phyloP scores from a whole-genome alignment of 352 stramenopile species.

The Globisporangium spiculum region DNA sequence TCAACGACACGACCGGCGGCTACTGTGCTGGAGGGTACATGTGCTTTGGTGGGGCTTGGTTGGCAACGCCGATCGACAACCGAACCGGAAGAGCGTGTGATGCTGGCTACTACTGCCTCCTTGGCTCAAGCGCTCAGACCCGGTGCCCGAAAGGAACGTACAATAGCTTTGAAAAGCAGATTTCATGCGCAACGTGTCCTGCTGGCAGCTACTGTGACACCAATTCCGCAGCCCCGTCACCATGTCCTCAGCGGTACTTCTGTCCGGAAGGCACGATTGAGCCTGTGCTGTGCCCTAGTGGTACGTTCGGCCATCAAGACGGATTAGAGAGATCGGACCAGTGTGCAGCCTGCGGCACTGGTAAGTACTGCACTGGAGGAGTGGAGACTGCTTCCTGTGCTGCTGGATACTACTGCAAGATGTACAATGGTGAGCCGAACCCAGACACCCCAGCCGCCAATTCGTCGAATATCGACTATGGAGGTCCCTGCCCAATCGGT shows the following conservation, averaged over 20 bases:
- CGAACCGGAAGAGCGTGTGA: slow-evolving; percentile 53
- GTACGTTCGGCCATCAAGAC: slow-evolving; percentile 66
- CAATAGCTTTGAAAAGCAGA: slow-evolving; percentile 52
- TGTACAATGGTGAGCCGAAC: slow-evolving; percentile 59
- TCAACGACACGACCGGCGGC: slow-evolving; percentile 43
- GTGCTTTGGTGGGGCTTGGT: slow-evolving; percentile 58
- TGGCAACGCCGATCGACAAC: slow-evolving; percentile 49
- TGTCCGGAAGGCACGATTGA: slow-evolving; percentile 52
- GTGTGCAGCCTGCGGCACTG: slow-evolving; percentile 66
- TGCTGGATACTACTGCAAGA: slow-evolving; percentile 82
- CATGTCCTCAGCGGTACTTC: slow-evolving; percentile 68
- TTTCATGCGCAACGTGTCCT: slow-evolving; percentile 45
- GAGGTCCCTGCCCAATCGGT: slow-evolving; percentile 66
- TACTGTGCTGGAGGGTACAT: slow-evolving; percentile 53
- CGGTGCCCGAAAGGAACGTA: slow-evolving; percentile 70
- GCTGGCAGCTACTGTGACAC: slow-evolving; percentile 68
- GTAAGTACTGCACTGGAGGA: slow-evolving; percentile 78
- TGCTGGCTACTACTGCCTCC: slow-evolving; percentile 65
- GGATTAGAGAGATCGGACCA: slow-evolving; percentile 42
- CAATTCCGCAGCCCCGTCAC: slow-evolving; percentile 42
- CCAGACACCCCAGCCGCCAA: slow-evolving; percentile 20
- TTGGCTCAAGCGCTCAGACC: slow-evolving; percentile 44
- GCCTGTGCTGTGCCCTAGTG: slow-evolving; percentile 63
- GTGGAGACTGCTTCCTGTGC: slow-evolving; percentile 69
- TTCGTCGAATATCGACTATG: slow-evolving; percentile 30